These are phyloP conservation scores for Domatiomyces globalis DNA, from an alignment of 2,329 filamentous ascomycete species.

Conservation along the genomic window DNA sequence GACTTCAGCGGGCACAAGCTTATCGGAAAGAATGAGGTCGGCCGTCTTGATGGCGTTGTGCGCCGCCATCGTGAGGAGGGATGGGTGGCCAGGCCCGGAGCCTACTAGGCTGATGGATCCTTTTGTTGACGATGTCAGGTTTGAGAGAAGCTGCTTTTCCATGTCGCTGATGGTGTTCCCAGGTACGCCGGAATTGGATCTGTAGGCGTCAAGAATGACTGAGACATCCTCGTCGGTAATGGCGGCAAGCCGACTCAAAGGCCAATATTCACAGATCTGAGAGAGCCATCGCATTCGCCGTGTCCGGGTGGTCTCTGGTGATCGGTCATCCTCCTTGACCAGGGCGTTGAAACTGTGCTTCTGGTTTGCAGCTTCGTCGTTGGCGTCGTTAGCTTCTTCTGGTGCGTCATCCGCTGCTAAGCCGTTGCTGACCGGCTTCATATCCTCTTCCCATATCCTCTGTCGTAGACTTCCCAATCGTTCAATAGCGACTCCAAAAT, in stretches of 20 bases:
- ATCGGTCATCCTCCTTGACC: conserved; percentile 49
- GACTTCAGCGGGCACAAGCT: conserved; percentile 57
- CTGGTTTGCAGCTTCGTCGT: conserved; percentile 47
- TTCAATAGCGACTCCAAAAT: conserved; percentile 63
- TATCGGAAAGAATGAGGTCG: conserved; percentile 38
- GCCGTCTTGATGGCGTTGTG: conserved; percentile 35
- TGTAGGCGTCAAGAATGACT: conserved; percentile 59
- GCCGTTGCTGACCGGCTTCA: conserved; percentile 19
- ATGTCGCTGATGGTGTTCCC: neutral
- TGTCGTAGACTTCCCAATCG: conserved; percentile 59
- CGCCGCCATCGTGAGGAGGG: conserved; percentile 61
- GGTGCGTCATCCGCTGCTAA: conserved; percentile 24
- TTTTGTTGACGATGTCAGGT: conserved; percentile 20
- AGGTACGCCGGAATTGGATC: conserved; percentile 19
- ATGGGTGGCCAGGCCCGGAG: conserved; percentile 82
- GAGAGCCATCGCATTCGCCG: conserved; percentile 82
- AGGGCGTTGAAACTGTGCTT: conserved; percentile 71
- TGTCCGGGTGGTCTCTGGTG: conserved; percentile 58
- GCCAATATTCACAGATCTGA: conserved; percentile 98
- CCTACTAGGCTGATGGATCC: conserved; percentile 79
- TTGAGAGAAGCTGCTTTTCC: conserved; percentile 11
- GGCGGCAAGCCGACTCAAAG: conserved; percentile 62
- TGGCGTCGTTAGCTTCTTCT: conserved; percentile 28
- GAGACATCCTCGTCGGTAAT: conserved; percentile 71
- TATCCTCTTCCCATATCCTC: conserved; percentile 61